phyloP scores from a whole-genome alignment of 2,329 filamentous ascomycete species.

The Stemphylium beticola region DNA sequence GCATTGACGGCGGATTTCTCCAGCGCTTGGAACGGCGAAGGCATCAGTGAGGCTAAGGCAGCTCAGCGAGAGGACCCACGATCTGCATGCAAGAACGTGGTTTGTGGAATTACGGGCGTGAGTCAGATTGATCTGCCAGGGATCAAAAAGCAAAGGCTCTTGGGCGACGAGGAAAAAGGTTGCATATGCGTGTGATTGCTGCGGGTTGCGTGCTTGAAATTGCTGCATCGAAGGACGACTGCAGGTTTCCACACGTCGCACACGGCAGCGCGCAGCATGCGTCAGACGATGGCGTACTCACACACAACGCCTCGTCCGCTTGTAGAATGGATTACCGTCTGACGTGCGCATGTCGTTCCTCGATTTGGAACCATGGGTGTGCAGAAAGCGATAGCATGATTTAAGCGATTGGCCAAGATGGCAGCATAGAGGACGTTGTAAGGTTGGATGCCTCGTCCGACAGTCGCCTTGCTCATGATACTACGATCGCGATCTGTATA shows the following conservation, averaged over 20 bases:
- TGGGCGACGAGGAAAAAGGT: conserved; percentile 6
- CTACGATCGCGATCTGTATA: background rate
- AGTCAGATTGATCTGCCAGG: conserved; percentile 31
- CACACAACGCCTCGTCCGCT: conserved; percentile 6
- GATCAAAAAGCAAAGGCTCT: conserved; percentile 10
- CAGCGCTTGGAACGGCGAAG: conserved; percentile 2
- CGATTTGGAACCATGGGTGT: background rate
- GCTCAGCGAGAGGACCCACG: conserved; percentile 11
- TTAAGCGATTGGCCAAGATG: conserved; percentile 2
- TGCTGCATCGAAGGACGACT: conserved; percentile 28
- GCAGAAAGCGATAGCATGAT: background rate
- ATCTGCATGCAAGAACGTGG: conserved; percentile 22
- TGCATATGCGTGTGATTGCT: conserved; percentile 37
- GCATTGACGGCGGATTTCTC: background rate
- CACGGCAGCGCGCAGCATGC: conserved; percentile 12
- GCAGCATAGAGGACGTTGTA: background rate
- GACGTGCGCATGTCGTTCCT: conserved; percentile 3
- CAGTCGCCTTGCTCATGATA: background rate
- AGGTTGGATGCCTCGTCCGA: background rate
- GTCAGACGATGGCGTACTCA: conserved; percentile 7
- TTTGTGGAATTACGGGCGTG: conserved; percentile 28
- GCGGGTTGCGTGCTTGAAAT: conserved; percentile 16
- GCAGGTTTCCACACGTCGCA: conserved; percentile 27
- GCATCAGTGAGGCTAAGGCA: conserved; percentile 6
- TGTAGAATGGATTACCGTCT: conserved; percentile 10